These are phyloP conservation scores for Penicillium paxilli DNA, from an alignment of 495 filamentous ascomycete genomes.

Conservation along the genomic window DNA sequence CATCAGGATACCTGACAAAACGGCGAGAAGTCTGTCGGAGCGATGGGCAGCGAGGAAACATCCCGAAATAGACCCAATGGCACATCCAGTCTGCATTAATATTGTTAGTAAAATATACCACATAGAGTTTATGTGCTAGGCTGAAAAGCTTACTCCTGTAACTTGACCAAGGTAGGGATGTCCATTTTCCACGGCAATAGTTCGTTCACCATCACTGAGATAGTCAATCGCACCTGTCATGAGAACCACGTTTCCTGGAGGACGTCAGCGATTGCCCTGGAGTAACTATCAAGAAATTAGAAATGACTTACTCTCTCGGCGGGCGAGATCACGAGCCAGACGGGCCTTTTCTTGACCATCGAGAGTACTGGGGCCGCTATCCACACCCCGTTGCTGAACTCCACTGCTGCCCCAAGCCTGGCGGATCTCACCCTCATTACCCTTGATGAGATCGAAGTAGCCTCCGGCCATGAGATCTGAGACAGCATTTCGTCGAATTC, in stretches of 20 bases:
- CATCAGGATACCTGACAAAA: conserved; percentile 69
- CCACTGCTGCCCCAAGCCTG: conserved; percentile 58
- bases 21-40: conserved; percentile 64
- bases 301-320: conserved; percentile 50
- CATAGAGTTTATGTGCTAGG: not conserved
- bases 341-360: conserved; percentile 52
- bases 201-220: conserved; percentile 69
- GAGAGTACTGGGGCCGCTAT: conserved; percentile 64
- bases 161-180: conserved; percentile 75
- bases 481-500: conserved; percentile 67
- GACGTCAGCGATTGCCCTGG: not conserved
- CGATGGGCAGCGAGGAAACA: conserved; percentile 64
- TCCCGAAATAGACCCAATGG: conserved; percentile 78
- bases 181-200: conserved; percentile 72
- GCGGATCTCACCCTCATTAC: conserved; percentile 88
- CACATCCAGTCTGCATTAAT: conserved; percentile 67
- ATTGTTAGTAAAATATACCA: not conserved
- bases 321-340: conserved; percentile 65
- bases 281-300: not conserved
- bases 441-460: conserved; percentile 87
- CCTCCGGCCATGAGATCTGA: conserved; percentile 70
- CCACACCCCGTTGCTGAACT: conserved; percentile 83
- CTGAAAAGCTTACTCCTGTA: conserved; percentile 60
- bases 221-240: conserved; percentile 83
- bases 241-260: conserved; percentile 65